Evolutionary conservation across 78 protist genomes (phyloP), one percentile per base, ranked within the genome.

Genomic region (Polysphondylium violaceum): DNA sequence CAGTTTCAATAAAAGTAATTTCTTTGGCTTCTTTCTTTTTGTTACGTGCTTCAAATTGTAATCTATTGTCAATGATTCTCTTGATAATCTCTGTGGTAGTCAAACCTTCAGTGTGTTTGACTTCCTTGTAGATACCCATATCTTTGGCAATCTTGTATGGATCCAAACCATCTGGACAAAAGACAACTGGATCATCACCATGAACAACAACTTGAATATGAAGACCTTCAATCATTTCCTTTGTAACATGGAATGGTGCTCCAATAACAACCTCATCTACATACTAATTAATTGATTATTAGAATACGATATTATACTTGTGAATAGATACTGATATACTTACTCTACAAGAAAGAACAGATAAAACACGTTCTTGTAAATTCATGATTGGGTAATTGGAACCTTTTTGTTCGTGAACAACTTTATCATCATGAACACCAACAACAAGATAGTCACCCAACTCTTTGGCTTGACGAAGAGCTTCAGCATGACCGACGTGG

Each of bases 181-280:
- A 27, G 35, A 74, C 78, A 29, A 63, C 91, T 55, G 76, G 91
- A 29, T 83, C 91, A 56, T 83, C 91, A 59, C 98, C 98, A 64
- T 88, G 97, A 7, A 86, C 95, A 31, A 97, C 98, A 29, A 68
- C 69, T 19, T 81, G 27, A 72, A 96, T 75, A 11, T 86, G 91
- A 50, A 96, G 31, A 25, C 63, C 12, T 12, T 71, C 88, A 17
- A 97, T 86, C 93, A 95, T 74, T 33, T 96, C 97, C 58, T 76
- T 38, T 33, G 94, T 68, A 44, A 97, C 68, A 33, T 7, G 9
- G 76, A 71, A 90, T 44, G 99, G 98, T 33, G 98, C 98, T 11
- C 97, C 98, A 51, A 97, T 95, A 33, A 97, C 63, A 29, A 97
- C 98, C 71, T 97, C 99, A 87, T 96, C 98, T 1, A 94, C 97